Evolutionary conservation across 2,329 filamentous ascomycete genomes (phyloP), one percentile per base, ranked within the genome.

Genomic region (Alternaria tenuissima): DNA sequence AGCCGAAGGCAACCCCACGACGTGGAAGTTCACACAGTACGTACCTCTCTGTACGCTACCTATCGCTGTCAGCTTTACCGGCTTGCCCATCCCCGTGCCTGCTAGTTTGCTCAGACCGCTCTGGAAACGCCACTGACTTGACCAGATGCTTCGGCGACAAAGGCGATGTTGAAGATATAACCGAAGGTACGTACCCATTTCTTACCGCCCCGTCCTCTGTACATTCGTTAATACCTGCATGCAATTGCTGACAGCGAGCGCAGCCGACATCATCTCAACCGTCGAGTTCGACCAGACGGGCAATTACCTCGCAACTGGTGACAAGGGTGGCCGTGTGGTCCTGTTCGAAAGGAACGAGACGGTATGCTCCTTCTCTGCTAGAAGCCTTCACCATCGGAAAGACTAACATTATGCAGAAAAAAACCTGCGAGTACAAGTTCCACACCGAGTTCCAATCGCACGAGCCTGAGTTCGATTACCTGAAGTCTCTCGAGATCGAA

Each of bases 371-470:
- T 46, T 43, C 49, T 36, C 55, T 49, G 47, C 11, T 32, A 42
- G 8, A 12, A 4, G 14, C 32, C 18, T 34, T 22, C 12, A 20
- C 43, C 20, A 11, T 14, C 43, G 11, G n/a, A 18, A 48, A 34
- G 18, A 54, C 70, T 74, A 47, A 74, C 47, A 22, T 8, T 12
- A 22, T 4, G 16, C 76, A 97, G 94, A 98, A 99, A 89, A 99
- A 98, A 88, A 98, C 95, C 52, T 99, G 95, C 88, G 95, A 99
- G 82, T 99, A 99, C 87, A 99, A 98, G 81, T 99, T 99, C 81
- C 95, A 99, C 81, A 99, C 95, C 80, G 95, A 99, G 79, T 99
- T 99, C 75, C 95, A 99, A 84, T 99, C 95, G 73, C 95, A 99
- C 83, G 95, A 99, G 79, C 95, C 95, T 65, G 95, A 99, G 81